Percentiles rank a stretch among this genome's conserved stretches.
Conservation (phyloP, 108 stramenopile genomes). For the Cyclotella sp. region DNA sequence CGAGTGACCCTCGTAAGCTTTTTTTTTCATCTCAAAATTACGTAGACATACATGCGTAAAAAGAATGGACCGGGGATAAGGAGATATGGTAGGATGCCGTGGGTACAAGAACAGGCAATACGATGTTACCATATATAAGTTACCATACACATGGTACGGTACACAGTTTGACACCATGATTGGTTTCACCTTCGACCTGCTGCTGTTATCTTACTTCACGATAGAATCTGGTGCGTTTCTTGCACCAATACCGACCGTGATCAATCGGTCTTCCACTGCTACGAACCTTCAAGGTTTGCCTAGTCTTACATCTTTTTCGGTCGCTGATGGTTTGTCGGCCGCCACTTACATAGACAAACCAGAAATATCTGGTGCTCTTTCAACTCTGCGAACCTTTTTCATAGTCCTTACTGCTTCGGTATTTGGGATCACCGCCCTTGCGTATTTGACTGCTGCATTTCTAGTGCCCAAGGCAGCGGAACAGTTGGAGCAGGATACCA, state of each 20-base stretch:
- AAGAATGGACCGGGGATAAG: no score
- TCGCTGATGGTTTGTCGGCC: constrained; percentile 47
- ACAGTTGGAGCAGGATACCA: constrained; percentile 47
- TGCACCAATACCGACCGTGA: constrained; percentile 8
- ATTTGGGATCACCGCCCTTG: constrained; percentile 42
- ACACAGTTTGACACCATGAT: neutral
- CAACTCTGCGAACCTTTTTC: constrained; percentile 46
- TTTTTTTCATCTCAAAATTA: no score
- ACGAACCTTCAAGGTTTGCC: constrained; percentile 14
- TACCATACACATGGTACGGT: neutral
- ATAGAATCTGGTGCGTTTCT: constrained; percentile 24
- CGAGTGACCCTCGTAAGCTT: no score
- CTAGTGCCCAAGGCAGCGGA: constrained; percentile 47
- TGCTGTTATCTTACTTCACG: neutral
- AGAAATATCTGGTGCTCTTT: constrained; percentile 25
- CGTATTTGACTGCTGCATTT: constrained; percentile 37
- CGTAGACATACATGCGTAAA: no score
- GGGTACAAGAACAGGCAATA: no score
- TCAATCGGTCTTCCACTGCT: neutral
- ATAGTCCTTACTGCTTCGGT: constrained; percentile 41
- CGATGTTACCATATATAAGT: neutral
- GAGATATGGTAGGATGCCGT: no score
- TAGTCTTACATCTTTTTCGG: constrained; percentile 9
- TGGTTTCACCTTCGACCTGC: neutral
- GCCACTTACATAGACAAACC: constrained; percentile 21